Conservation (phyloP, 2,329 filamentous ascomycete genomes). For the Elsinoe perseae region DNA sequence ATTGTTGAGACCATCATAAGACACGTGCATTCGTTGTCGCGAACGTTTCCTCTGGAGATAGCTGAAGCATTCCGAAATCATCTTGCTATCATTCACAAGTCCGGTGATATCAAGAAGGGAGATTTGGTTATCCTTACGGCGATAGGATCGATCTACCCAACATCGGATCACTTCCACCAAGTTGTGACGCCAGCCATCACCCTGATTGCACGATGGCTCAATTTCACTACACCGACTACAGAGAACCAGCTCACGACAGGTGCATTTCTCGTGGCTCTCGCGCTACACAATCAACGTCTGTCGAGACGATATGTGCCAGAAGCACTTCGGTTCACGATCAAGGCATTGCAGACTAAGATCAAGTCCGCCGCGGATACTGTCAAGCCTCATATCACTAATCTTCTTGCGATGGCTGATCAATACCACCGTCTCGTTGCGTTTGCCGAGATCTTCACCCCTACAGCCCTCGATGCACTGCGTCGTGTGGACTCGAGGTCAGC, state of each 20-base stretch:
- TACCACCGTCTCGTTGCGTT: slow-evolving; percentile 72
- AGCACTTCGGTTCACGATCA: slow-evolving; percentile 70
- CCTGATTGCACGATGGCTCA: slow-evolving; percentile 74
- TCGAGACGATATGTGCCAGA: slow-evolving; percentile 88
- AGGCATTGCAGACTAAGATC: slow-evolving; percentile 52
- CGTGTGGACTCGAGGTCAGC: slow-evolving; percentile 35
- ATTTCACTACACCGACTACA: slow-evolving; percentile 61
- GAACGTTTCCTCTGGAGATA: slow-evolving; percentile 72
- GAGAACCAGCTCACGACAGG: slow-evolving; percentile 64
- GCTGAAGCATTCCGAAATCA: slow-evolving; percentile 69
- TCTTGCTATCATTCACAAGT: slow-evolving; percentile 50
- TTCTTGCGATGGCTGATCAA: slow-evolving; percentile 60
- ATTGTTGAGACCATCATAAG: slow-evolving; percentile 73
- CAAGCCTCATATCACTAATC: slow-evolving; percentile 55
- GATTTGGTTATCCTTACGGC: slow-evolving; percentile 80
- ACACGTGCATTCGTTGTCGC: slow-evolving; percentile 86
- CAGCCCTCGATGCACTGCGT: slow-evolving; percentile 30
- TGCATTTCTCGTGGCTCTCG: slow-evolving; percentile 69
- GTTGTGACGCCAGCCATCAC: slow-evolving; percentile 86
- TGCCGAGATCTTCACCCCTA: slow-evolving; percentile 67
- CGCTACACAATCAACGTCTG: slow-evolving; percentile 71
- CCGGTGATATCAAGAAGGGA: slow-evolving; percentile 52
- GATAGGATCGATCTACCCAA: slow-evolving; percentile 78
- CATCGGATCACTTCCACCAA: slow-evolving; percentile 94
- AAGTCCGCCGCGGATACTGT: slow-evolving; percentile 39